phyloP scores from a whole-genome alignment of 371 early-diverging fungal genomes.

The Gilbertella persicaria region DNA sequence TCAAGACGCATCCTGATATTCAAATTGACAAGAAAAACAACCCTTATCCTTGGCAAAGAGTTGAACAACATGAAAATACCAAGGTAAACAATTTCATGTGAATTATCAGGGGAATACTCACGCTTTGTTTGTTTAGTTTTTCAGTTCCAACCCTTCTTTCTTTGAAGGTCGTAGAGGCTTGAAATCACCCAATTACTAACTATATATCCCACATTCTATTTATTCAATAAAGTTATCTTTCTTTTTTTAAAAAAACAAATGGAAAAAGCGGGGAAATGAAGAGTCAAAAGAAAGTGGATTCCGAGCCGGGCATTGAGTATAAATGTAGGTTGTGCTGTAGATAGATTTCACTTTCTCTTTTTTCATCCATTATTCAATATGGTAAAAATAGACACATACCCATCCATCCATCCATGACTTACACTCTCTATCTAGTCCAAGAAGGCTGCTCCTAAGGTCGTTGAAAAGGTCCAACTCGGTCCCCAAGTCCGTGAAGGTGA shows the following conservation, averaged over 20 bases:
- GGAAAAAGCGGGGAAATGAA: no score
- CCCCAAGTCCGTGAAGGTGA: conserved; percentile 98
- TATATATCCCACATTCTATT: no score
- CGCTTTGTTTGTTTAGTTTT: conserved; percentile 5
- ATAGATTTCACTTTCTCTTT: no score
- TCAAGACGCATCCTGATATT: conserved; percentile 51
- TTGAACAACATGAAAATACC: conserved; percentile 48
- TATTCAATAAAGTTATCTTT: no score
- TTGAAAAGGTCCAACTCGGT: conserved; percentile 93
- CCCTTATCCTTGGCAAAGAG: conserved; percentile 48
- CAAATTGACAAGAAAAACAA: conserved; percentile 49
- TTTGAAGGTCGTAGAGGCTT: conserved; percentile 9
- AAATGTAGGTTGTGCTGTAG: no score
- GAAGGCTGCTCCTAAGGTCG: conserved; percentile 72
- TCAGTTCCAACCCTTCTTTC: conserved; percentile 18
- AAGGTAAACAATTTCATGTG: conserved; percentile 29
- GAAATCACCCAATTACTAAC: no score
- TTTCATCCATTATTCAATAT: conserved; percentile 2
- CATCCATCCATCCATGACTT: background rate
- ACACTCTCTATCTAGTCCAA: conserved; percentile 56
- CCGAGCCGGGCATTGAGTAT: no score
- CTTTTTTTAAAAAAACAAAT: no score
- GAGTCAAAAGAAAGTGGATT: no score
- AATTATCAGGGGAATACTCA: background rate
- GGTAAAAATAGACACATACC: background rate